phyloP scores from a whole-genome alignment of 1,284 basidiomycete genomes.

The Fistulinella staudtii region DNA sequence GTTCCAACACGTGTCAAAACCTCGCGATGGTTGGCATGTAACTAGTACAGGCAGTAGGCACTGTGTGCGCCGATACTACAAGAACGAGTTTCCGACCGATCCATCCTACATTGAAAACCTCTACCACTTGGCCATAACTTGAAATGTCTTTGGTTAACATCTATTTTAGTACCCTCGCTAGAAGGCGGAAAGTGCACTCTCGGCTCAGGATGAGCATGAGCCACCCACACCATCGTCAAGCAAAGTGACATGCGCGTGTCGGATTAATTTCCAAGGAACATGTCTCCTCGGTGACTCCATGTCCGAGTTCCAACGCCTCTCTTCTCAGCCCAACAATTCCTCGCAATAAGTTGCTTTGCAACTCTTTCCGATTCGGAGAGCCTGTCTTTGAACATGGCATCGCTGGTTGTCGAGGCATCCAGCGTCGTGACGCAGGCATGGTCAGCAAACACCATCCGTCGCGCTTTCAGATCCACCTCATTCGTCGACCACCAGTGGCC shows the following conservation, averaged over 20 bases:
- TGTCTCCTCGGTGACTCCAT: constrained; percentile 25
- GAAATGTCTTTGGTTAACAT: neutral
- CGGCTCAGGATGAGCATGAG: constrained; percentile 1
- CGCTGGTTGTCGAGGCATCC: constrained; percentile 15
- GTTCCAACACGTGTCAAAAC: constrained; percentile 21
- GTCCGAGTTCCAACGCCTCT: constrained; percentile 21
- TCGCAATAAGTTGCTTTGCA: constrained; percentile 23
- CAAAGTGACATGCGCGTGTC: constrained; percentile 18
- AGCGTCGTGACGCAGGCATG: constrained; percentile 31
- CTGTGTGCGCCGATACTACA: constrained; percentile 5
- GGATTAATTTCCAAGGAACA: constrained; percentile 28
- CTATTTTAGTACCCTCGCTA: neutral
- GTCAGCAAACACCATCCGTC: constrained; percentile 26
- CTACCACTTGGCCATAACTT: neutral
- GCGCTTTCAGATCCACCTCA: constrained; percentile 24
- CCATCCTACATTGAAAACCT: constrained; percentile 12
- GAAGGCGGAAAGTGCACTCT: too few species aligned
- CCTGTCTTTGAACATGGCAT: constrained; percentile 22
- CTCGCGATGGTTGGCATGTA: too few species aligned
- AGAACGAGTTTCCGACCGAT: constrained; percentile 19
- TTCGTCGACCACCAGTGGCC: constrained; percentile 31
- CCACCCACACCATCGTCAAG: constrained; percentile 7
- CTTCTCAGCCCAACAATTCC: constrained; percentile 30
- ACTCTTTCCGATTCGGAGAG: constrained; percentile 20
- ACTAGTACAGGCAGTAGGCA: too few species aligned